phyloP scores from a whole-genome alignment of 2,329 filamentous ascomycete species.

The Pseudogymnoascus pannorum region DNA sequence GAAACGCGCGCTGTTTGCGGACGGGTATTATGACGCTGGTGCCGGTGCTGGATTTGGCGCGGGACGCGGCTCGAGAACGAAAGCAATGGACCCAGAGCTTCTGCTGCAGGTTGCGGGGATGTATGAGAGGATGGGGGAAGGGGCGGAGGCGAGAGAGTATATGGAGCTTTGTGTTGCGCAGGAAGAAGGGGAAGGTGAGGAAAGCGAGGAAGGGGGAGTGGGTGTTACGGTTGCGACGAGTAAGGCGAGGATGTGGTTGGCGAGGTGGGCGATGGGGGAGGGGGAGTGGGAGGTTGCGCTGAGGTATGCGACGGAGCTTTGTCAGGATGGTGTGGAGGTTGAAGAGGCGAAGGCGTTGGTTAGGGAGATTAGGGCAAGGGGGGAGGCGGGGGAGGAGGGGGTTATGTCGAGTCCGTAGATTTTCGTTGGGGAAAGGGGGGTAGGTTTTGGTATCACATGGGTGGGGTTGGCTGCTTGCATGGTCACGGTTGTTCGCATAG shows the following conservation, averaged over 20 bases:
- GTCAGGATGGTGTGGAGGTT: constrained; percentile 91
- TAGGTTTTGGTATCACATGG: background rate
- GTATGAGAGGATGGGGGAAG: constrained; percentile 73
- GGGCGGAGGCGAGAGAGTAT: constrained; percentile 77
- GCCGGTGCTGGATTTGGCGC: constrained; percentile 35
- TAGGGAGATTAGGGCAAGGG: constrained; percentile 71
- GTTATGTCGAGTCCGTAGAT: background rate
- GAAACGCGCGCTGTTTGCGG: constrained; percentile 83
- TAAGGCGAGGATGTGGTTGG: constrained; percentile 90
- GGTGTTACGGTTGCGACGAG: constrained; percentile 80
- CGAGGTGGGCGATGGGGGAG: too few relatives aligned
- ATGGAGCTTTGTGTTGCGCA: constrained; percentile 96
- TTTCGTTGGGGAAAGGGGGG: constrained; percentile 13
- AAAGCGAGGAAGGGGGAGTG: constrained; percentile 32
- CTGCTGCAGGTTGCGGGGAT: constrained; percentile 83
- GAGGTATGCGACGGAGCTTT: constrained; percentile 80
- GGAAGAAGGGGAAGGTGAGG: constrained; percentile 60
- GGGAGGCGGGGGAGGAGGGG: constrained; percentile 31
- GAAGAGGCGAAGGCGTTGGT: constrained; percentile 94
- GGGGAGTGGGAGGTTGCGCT: constrained; percentile 71
- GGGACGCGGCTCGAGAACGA: constrained; percentile 40
- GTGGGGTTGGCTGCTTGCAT: background rate
- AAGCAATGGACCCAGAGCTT: constrained; percentile 77
- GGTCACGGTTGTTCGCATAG: background rate
- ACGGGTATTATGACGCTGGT: constrained; percentile 73